Conservation (phyloP, 352 stramenopile species). For the Pythium aristosporum region DNA sequence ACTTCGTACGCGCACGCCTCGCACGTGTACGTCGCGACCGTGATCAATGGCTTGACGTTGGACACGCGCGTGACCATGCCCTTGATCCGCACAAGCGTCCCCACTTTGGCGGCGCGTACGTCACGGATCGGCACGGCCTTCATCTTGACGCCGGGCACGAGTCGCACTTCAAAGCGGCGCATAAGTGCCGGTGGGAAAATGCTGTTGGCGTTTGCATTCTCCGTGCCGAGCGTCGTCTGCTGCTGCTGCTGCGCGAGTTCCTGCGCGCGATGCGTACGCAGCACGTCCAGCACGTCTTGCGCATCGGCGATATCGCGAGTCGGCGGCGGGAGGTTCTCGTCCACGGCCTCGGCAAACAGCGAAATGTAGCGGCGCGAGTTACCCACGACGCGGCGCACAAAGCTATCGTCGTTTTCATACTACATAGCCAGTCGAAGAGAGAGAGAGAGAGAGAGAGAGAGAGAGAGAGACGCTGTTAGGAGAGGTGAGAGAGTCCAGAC, state of each 20-base stretch:
- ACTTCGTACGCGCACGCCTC: constrained; percentile 95
- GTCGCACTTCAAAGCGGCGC: constrained; percentile 84
- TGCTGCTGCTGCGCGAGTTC: constrained; percentile 63
- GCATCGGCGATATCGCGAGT: constrained; percentile 78
- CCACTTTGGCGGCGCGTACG: constrained; percentile 94
- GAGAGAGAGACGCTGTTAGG: not conserved
- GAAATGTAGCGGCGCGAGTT: constrained; percentile 89
- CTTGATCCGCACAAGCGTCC: constrained; percentile 94
- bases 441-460: not conserved
- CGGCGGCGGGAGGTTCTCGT: constrained; percentile 82
- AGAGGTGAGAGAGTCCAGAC: not conserved
- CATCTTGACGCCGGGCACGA: constrained; percentile 83
- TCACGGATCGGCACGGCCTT: constrained; percentile 91
- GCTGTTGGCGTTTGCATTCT: constrained; percentile 39
- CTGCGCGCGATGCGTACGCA: constrained; percentile 73
- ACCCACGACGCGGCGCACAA: constrained; percentile 80
- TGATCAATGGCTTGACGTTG: constrained; percentile 97
- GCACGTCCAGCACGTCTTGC: constrained; percentile 84
- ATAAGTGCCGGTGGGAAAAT: constrained; percentile 93
- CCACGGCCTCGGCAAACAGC: constrained; percentile 86
- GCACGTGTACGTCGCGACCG: constrained; percentile 98
- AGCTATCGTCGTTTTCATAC: constrained; percentile 80
- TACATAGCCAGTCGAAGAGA: constrained; percentile 17
- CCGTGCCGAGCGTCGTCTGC: constrained; percentile 28
- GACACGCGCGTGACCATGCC: constrained; percentile 98